A percentile compares a stretch with the other conserved stretches of the same genome.
Evolutionary conservation across 1,284 basidiomycete genomes (phyloP).

Genomic region (Ceratobasidium sp.): DNA sequence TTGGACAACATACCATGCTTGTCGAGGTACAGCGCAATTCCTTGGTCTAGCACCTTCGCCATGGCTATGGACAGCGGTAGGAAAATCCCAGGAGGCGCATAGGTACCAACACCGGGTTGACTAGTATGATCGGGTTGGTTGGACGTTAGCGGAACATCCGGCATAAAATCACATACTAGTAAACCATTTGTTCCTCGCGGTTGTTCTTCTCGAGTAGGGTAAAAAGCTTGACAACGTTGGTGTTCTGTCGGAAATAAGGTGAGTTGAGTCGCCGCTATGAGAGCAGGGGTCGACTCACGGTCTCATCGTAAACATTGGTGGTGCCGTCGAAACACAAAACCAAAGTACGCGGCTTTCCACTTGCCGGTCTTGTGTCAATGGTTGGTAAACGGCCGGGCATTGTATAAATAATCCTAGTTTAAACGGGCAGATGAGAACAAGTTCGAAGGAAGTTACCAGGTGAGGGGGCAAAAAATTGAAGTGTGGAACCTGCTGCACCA

Average conservation of each 20-base stretch:
- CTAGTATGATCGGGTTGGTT: neutral
- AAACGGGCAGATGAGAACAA: neutral
- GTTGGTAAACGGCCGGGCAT: slow-evolving; percentile 37
- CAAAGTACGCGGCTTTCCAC: slow-evolving; percentile 45
- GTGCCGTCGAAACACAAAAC: slow-evolving; percentile 51
- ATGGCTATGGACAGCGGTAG: slow-evolving; percentile 18
- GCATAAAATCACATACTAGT: slow-evolving; percentile 47
- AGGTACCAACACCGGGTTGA: slow-evolving; percentile 45
- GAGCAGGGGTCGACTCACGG: neutral
- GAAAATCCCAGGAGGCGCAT: slow-evolving; percentile 43
- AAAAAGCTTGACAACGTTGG: slow-evolving; percentile 50
- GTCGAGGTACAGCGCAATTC: slow-evolving; percentile 40
- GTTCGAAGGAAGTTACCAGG: neutral
- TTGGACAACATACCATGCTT: slow-evolving; percentile 21
- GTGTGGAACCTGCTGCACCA: neutral
- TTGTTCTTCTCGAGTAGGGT: slow-evolving; percentile 49
- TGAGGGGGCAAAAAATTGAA: neutral
- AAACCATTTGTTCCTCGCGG: slow-evolving; percentile 49
- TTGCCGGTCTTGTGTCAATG: slow-evolving; percentile 15
- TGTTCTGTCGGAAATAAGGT: slow-evolving; percentile 39
- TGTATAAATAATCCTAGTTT: slow-evolving; percentile 8
- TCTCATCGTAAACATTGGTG: slow-evolving; percentile 48
- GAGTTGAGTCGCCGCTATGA: neutral
- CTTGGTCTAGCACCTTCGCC: slow-evolving; percentile 43
- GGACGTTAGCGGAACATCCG: neutral